A percentile compares a stretch with the other conserved stretches of the same genome.
Evolutionary conservation across 2,329 filamentous ascomycete species (phyloP).

Genomic region (Scortechinia acanthostroma): DNA sequence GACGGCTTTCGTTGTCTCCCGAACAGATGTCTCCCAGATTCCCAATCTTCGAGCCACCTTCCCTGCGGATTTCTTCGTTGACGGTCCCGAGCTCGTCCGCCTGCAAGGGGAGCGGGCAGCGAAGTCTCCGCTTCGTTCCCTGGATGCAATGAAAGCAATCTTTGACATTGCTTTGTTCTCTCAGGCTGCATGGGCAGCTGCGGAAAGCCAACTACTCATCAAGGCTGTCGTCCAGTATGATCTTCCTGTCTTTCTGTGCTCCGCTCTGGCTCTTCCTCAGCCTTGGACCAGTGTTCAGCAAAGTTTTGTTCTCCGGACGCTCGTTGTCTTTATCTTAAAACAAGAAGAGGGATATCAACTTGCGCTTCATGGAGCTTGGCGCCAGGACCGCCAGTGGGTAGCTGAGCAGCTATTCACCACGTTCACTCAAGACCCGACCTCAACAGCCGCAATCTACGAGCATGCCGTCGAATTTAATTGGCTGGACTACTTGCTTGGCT

Average conservation of each 20-base stretch:
- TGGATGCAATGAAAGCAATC: conserved; percentile 45
- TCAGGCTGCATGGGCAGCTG: conserved; percentile 42
- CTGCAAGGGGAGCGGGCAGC: conserved; percentile 51
- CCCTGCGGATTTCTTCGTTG: conserved; percentile 53
- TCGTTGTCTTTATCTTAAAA: conserved; percentile 18
- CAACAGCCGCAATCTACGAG: conserved; percentile 66
- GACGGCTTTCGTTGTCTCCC: conserved; percentile 68
- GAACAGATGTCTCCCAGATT: conserved; percentile 80
- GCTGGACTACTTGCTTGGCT: conserved; percentile 73
- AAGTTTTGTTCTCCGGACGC: conserved; percentile 31
- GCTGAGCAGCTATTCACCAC: conserved; percentile 71
- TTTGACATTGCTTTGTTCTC: conserved; percentile 43
- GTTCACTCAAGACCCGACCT: conserved; percentile 64
- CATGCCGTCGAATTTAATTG: conserved; percentile 77
- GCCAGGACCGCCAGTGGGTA: conserved; percentile 83
- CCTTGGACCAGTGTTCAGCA: conserved; percentile 37
- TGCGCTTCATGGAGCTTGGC: conserved; percentile 85
- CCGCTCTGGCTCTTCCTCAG: conserved; percentile 34
- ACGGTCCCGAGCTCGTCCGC: conserved; percentile 49
- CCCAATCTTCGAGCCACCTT: conserved; percentile 76
- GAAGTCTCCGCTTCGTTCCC: conserved; percentile 60
- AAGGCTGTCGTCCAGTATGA: conserved; percentile 49
- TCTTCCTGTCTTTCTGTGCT: conserved; percentile 37
- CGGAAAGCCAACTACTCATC: conserved; percentile 47
- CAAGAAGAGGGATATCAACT: conserved; percentile 14